These are phyloP conservation scores for Ceratobasidium sp. DNA, from an alignment of 1,284 basidiomycete species.

Conservation along the genomic window DNA sequence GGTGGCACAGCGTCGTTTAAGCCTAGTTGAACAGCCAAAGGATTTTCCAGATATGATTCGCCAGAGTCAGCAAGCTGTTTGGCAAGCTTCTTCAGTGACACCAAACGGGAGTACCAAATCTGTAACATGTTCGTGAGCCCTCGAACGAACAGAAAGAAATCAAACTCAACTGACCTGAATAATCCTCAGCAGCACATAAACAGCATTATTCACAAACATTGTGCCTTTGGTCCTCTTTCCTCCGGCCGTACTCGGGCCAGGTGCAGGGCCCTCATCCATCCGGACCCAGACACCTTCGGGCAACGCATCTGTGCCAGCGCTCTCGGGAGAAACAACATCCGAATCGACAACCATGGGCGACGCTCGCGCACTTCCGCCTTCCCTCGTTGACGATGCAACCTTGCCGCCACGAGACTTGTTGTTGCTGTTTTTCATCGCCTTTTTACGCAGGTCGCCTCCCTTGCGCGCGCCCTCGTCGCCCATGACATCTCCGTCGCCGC, in stretches of 20 bases:
- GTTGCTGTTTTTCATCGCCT: constrained; percentile 68
- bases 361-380: constrained; percentile 37
- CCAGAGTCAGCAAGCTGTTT: constrained; percentile 51
- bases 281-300: constrained; percentile 42
- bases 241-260: constrained; percentile 3
- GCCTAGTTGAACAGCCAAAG: constrained; percentile 65
- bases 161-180: constrained; percentile 70
- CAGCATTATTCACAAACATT: constrained; percentile 93
- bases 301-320: background rate
- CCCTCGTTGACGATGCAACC: constrained; percentile 12
- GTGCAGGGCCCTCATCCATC: constrained; percentile 34
- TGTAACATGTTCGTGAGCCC: constrained; percentile 50
- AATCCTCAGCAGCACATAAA: constrained; percentile 88
- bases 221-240: constrained; percentile 51
- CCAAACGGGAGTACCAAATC: constrained; percentile 87
- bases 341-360: constrained; percentile 44
- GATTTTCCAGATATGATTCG: constrained; percentile 50
- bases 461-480: constrained; percentile 43
- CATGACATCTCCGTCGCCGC: constrained; percentile 53
- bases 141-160: background rate
- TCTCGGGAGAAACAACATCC: constrained; percentile 33
- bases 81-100: constrained; percentile 76
- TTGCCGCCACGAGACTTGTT: constrained; percentile 35
- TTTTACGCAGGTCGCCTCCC: constrained; percentile 71
- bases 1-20: constrained; percentile 60